Evolutionary conservation across 148 eudicot genomes (phyloP).

Genomic region (Chenopodium album): DNA sequence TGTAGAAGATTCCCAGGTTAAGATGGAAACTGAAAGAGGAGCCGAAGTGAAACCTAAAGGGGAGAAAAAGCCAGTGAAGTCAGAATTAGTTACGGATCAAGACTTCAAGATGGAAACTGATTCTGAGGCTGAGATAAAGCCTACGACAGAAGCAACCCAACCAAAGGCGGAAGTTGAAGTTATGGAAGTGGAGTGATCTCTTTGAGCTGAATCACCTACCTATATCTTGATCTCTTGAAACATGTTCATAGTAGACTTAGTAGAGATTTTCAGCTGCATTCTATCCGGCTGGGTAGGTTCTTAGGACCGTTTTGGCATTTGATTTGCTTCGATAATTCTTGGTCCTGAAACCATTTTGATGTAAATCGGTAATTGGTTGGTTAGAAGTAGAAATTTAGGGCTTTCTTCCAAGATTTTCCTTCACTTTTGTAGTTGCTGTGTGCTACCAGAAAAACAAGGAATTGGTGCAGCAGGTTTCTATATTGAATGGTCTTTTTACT

Average conservation of each 20-base stretch:
- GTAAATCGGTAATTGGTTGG: constrained; percentile 17
- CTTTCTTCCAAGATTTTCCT: neutral
- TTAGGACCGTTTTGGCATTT: constrained; percentile 37
- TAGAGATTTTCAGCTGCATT: neutral
- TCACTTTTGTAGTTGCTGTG: constrained; percentile 1
- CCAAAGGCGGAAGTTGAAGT: constrained; percentile 35
- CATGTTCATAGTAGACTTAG: constrained; percentile 20
- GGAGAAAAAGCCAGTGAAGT: constrained; percentile 27
- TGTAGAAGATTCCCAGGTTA: constrained; percentile 25
- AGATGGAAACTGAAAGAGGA: constrained; percentile 31
- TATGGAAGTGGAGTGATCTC: constrained; percentile 48
- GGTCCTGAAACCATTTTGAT: constrained; percentile 22
- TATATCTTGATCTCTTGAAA: neutral
- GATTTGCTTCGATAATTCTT: constrained; percentile 5
- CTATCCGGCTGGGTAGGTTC: constrained; percentile 23
- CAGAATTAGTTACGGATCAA: constrained; percentile 5
- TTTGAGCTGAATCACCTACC: neutral
- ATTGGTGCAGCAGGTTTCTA: neutral
- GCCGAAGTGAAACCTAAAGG: constrained; percentile 26
- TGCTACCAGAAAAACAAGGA: neutral
- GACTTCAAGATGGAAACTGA: constrained; percentile 21
- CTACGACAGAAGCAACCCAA: constrained; percentile 6
- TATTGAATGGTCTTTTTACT: neutral
- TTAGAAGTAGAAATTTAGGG: neutral
- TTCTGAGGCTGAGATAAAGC: constrained; percentile 27